A percentile compares a stretch with the other conserved stretches of the same genome.
Evolutionary conservation across 2,329 filamentous ascomycete species (phyloP).

Genomic region (Trichophyton mentagrophytes): DNA sequence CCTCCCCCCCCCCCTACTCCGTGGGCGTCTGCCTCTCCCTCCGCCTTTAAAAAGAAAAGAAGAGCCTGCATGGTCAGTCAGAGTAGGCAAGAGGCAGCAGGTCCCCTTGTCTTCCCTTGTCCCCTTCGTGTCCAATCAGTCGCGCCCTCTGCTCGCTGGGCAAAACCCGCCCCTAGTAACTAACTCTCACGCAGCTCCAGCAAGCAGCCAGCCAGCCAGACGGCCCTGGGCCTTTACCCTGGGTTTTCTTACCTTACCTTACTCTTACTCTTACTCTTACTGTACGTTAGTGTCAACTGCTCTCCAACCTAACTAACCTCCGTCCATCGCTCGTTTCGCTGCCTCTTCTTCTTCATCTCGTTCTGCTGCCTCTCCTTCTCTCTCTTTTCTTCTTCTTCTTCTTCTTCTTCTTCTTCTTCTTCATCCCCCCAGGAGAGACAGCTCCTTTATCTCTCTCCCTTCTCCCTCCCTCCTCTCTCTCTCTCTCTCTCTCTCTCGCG

Average conservation of each 20-base stretch:
- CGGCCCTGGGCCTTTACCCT: slow-evolving; percentile 20
- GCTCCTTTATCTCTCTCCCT: slow-evolving; percentile 6
- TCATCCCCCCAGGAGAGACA: slow-evolving; percentile 8
- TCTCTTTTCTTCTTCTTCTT: slow-evolving; percentile 10
- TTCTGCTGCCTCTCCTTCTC: slow-evolving; percentile 15
- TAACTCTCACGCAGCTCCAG: not conserved
- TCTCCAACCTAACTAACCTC: too few species aligned
- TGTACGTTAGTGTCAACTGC: too few species aligned
- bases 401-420: slow-evolving; percentile 8
- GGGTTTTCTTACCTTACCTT: not conserved
- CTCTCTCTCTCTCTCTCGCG: slow-evolving; percentile 10
- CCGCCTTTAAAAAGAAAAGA: not conserved
- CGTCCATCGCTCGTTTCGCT: too few species aligned
- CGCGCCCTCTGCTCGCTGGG: slow-evolving; percentile 5
- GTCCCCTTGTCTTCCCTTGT: slow-evolving; percentile 14
- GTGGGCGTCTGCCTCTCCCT: not conserved
- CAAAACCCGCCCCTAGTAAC: slow-evolving; percentile 10
- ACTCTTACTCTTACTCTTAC: too few species aligned
- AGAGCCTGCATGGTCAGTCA: not conserved
- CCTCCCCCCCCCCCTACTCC: not conserved
- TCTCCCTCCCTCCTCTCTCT: slow-evolving; percentile 5
- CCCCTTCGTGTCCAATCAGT: slow-evolving; percentile 9
- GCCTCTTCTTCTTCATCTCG: slow-evolving; percentile 12
- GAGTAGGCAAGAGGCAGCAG: slow-evolving; percentile 15
- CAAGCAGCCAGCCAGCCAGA: too few species aligned